A percentile compares a stretch with the other conserved stretches of the same genome.
Conservation (phyloP, 2,329 filamentous ascomycete species). For the Penicillium sp. region DNA sequence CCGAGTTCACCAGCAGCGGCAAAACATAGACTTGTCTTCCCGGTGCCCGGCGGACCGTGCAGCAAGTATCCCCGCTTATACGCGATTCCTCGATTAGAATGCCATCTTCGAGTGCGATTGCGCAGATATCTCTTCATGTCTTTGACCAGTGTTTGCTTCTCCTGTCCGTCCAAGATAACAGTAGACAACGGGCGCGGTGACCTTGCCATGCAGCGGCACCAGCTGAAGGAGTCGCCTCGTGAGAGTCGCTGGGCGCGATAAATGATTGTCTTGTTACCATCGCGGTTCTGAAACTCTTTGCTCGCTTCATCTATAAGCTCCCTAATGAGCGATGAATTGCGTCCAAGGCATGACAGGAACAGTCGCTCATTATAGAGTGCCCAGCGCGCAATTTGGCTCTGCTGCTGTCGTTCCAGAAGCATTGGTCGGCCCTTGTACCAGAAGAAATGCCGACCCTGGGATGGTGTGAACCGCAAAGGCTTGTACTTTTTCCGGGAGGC, state of each 20-base stretch:
- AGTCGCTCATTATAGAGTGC: conserved; percentile 30
- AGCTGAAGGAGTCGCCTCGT: conserved; percentile 22
- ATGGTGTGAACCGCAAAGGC: conserved; percentile 59
- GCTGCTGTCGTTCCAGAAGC: conserved; percentile 29
- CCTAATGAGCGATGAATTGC: conserved; percentile 34
- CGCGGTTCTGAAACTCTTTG: conserved; percentile 34
- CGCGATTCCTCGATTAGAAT: conserved; percentile 76
- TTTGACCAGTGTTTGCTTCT: conserved; percentile 51
- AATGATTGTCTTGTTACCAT: conserved; percentile 38
- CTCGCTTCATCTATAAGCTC: conserved; percentile 38
- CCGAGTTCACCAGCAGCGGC: conserved; percentile 69
- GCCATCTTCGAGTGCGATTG: conserved; percentile 64
- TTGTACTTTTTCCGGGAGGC: conserved; percentile 38
- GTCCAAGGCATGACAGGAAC: conserved; percentile 36
- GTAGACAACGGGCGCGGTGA: conserved; percentile 54
- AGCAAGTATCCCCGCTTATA: conserved; percentile 82
- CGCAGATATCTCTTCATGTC: conserved; percentile 59
- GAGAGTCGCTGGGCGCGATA: conserved; percentile 33
- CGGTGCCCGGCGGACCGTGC: conserved; percentile 75
- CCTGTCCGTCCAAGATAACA: conserved; percentile 51
- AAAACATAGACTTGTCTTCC: conserved; percentile 71
- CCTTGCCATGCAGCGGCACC: conserved; percentile 42
- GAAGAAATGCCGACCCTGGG: conserved; percentile 66
- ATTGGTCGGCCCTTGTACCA: conserved; percentile 62
- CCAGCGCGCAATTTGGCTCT: conserved; percentile 16